Conservation (phyloP, 1,284 basidiomycete genomes). For the Ganoderma boninense region DNA sequence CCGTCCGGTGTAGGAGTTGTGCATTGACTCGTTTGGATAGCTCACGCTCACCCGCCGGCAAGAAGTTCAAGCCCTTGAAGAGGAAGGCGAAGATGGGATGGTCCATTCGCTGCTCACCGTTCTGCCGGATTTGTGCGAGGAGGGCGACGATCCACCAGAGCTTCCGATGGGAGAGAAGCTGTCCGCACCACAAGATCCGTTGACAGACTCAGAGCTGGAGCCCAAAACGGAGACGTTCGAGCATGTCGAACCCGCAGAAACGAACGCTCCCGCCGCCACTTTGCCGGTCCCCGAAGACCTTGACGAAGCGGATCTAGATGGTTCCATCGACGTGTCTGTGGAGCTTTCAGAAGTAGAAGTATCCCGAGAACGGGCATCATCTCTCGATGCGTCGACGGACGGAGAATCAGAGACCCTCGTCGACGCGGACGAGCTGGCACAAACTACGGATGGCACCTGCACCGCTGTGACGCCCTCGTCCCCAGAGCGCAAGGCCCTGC, state of each 20-base stretch:
- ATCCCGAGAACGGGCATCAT: background rate
- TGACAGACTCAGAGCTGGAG: background rate
- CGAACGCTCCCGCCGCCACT: background rate
- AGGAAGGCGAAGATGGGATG: conserved; percentile 82
- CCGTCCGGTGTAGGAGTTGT: background rate
- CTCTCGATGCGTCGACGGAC: background rate
- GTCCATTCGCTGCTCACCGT: conserved; percentile 83
- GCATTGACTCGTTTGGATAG: conserved; percentile 44
- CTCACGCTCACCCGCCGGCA: conserved; percentile 68
- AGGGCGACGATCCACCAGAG: conserved; percentile 34
- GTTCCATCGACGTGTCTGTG: background rate
- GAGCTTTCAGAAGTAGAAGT: background rate
- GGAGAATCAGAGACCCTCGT: background rate
- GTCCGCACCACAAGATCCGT: background rate
- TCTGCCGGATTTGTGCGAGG: conserved; percentile 70
- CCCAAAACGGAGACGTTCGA: conserved; percentile 18
- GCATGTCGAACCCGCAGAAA: background rate
- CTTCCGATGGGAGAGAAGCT: background rate
- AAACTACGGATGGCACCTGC: background rate
- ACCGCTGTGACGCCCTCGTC: background rate
- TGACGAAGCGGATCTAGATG: background rate
- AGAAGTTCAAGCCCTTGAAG: conserved; percentile 61
- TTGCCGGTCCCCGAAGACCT: background rate
- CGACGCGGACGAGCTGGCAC: background rate
- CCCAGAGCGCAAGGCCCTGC: conserved; percentile 3